Evolutionary conservation across 495 filamentous ascomycete genomes (phyloP).

Genomic region (Copromyces sp.): DNA sequence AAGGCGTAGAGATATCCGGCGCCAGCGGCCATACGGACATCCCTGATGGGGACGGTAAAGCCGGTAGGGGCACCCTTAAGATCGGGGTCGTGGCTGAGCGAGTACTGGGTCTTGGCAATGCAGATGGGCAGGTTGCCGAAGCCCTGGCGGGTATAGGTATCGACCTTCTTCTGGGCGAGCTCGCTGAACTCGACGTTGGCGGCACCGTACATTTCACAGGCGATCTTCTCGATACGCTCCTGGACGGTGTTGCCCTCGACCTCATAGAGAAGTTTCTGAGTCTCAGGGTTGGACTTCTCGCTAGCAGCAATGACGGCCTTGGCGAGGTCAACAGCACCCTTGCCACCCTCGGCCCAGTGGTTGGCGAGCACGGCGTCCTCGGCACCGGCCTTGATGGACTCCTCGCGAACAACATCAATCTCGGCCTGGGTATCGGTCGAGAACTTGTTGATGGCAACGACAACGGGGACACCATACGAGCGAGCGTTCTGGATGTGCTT

Average conservation of each 20-base stretch:
- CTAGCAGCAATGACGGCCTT: slow-evolving; percentile 75
- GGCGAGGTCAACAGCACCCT: slow-evolving; percentile 82
- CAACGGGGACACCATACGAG: slow-evolving; percentile 84
- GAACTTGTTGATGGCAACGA: slow-evolving; percentile 96
- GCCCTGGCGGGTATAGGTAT: slow-evolving; percentile 86
- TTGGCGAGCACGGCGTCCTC: slow-evolving; percentile 89
- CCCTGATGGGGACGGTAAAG: slow-evolving; percentile 90
- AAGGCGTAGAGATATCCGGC: slow-evolving; percentile 92
- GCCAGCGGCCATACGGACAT: slow-evolving; percentile 88
- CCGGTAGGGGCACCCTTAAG: slow-evolving; percentile 95
- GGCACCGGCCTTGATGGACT: slow-evolving; percentile 84
- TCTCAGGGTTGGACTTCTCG: slow-evolving; percentile 57
- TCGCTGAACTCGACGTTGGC: slow-evolving; percentile 87
- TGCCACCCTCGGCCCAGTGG: slow-evolving; percentile 95
- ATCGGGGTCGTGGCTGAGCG: slow-evolving; percentile 82
- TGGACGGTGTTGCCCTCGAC: slow-evolving; percentile 66
- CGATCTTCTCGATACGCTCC: slow-evolving; percentile 86
- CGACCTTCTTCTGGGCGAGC: slow-evolving; percentile 88
- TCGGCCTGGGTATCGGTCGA: slow-evolving; percentile 89
- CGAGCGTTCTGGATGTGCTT: slow-evolving; percentile 89
- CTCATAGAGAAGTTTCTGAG: slow-evolving; percentile 82
- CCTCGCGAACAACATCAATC: slow-evolving; percentile 76
- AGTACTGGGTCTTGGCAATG: slow-evolving; percentile 97
- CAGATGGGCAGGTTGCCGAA: slow-evolving; percentile 90
- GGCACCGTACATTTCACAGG: slow-evolving; percentile 87